These are phyloP conservation scores for Debaryomyces singareniensis DNA, from an alignment of 1,139 yeast species.

Conservation along the genomic window DNA sequence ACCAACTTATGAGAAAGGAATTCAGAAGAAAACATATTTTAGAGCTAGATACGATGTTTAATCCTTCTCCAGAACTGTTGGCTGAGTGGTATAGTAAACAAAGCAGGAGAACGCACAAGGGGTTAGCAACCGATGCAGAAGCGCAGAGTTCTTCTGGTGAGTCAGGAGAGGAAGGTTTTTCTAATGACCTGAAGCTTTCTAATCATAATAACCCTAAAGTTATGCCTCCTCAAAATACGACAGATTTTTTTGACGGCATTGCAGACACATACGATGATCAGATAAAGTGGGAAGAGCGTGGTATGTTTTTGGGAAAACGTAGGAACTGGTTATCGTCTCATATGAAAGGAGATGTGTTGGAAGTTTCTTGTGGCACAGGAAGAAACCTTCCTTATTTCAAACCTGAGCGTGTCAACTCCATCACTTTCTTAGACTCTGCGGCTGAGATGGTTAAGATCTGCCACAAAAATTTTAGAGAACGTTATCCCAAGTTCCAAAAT, in stretches of 20 bases:
- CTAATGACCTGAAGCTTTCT: conserved; percentile 6
- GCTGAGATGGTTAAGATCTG: conserved; percentile 81
- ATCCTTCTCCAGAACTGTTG: conserved; percentile 47
- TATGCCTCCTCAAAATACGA: conserved; percentile 73
- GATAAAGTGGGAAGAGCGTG: conserved; percentile 80
- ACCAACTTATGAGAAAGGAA: conserved; percentile 48
- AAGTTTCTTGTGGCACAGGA: conserved; percentile 95
- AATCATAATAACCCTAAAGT: conserved; percentile 36
- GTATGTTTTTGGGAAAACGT: conserved; percentile 75
- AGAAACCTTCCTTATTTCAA: conserved; percentile 76
- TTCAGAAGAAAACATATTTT: conserved; percentile 41
- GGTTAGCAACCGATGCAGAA: conserved; percentile 20
- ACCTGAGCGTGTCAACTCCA: conserved; percentile 53
- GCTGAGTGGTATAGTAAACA: conserved; percentile 41
- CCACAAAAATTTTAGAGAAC: conserved; percentile 60
- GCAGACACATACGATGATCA: conserved; percentile 80
- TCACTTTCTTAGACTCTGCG: conserved; percentile 84
- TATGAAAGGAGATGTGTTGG: conserved; percentile 81
- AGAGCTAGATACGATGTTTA: conserved; percentile 39
- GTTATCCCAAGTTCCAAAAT: conserved; percentile 57
- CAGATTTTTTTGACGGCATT: conserved; percentile 69
- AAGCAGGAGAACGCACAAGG: conserved; percentile 18
- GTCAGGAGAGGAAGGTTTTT: conserved; percentile 9
- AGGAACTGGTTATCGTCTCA: conserved; percentile 81
- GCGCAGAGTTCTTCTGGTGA: conserved; percentile 15